Evolutionary conservation across 176 grass and related monocot species (phyloP), one percentile per base, ranked within the genome.

Genomic region (Ampelocalamus luodianensis): DNA sequence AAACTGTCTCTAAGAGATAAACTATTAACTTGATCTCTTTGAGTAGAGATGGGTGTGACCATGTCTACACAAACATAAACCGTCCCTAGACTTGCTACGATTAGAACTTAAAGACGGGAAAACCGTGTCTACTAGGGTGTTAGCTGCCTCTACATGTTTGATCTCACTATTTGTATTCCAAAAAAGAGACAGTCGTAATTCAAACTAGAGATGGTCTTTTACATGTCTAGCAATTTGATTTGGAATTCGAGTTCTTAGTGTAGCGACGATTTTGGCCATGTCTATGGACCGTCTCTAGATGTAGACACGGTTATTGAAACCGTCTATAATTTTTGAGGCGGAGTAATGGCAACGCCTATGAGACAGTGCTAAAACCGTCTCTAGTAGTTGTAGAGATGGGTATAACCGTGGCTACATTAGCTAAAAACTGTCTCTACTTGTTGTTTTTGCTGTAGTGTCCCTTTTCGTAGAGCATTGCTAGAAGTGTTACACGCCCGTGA

Each of bases 191-290:
- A 2, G 13, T 5, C 6, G 5, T 17, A 65, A 65, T 66, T 37
- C 15, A 37, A 66, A 66, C 0, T 17, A 38, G 64, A 37, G 64
- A 66, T 0, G 11, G 0, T 5, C 0, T 18, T 66, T 27, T 26
- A 66, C 0, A 11, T 66, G 32, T 66, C 6, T 66, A 66, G 2
- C 0, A 17, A 66, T 66, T 66, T 66, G 27, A 38, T 66, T 66
- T 66, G 29, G 32, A 38, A 36, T 66, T 15, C 6, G 1, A 66
- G 10, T 38, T 38, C 3, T 37, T 3, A 17, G 4, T 38, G 2
- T 18, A 66, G 15, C 0, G 3, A 38, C 3, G 3, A 0, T 66
- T 34, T 8, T 37, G 0, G 0, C 1, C 0, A 0, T 66, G 3
- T 38, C 15, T 66, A 18, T 17, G 14, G 14, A 18, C 2, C 15